phyloP scores from a whole-genome alignment of 1,139 yeast genomes.

The Dujonia santamariae region DNA sequence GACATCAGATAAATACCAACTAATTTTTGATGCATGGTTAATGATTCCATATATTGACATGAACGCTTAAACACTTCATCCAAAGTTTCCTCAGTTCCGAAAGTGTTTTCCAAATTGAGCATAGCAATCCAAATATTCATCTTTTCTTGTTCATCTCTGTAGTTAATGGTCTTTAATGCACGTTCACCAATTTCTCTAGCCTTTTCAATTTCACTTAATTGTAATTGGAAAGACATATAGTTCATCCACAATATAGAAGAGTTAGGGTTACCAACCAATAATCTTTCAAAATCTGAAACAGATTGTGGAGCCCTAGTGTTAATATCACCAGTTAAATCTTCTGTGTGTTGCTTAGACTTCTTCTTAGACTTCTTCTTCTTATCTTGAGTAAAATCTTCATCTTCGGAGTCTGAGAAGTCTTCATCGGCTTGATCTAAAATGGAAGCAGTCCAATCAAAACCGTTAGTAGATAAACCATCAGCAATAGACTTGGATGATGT shows the following conservation, averaged over 20 bases:
- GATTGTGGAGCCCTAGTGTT: conserved; percentile 89
- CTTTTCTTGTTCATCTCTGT: conserved; percentile 91
- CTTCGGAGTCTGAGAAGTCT: conserved; percentile 52
- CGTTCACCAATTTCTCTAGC: conserved; percentile 93
- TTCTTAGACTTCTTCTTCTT: conserved; percentile 46
- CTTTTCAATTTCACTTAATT: conserved; percentile 87
- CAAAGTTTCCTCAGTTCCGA: conserved; percentile 81
- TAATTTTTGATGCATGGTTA: conserved; percentile 74
- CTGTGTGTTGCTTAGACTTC: conserved; percentile 43
- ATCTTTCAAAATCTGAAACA: conserved; percentile 84
- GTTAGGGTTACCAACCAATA: conserved; percentile 87
- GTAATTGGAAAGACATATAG: conserved; percentile 96
- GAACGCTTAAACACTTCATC: conserved; percentile 80
- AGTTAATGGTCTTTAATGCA: conserved; percentile 85
- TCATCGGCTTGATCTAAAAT: conserved; percentile 79
- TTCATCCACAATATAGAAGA: conserved; percentile 96
- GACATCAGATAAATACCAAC: conserved; percentile 73
- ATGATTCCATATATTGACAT: conserved; percentile 88
- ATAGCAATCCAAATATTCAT: conserved; percentile 95
- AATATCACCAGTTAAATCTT: conserved; percentile 83
- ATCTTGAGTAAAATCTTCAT: conserved; percentile 51
- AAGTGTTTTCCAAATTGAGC: conserved; percentile 88
- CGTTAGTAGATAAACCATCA: conserved; percentile 73
- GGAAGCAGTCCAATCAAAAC: conserved; percentile 93
- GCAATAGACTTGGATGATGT: conserved; percentile 13